These are phyloP conservation scores for Malassezia caprae DNA, from an alignment of 1,284 basidiomycete species.

Conservation along the genomic window DNA sequence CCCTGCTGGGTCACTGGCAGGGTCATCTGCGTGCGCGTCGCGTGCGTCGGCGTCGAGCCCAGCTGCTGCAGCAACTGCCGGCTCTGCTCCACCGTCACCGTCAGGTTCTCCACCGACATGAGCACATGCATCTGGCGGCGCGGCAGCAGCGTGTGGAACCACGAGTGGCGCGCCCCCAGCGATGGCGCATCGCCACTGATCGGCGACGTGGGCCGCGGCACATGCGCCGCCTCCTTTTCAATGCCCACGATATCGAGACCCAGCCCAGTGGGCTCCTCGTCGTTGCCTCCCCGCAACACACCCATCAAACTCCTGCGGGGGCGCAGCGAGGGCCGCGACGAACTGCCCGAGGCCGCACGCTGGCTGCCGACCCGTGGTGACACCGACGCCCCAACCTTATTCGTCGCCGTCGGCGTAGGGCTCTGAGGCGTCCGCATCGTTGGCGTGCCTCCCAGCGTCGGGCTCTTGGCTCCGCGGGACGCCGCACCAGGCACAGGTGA, in stretches of 20 bases:
- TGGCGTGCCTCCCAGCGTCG: neutral
- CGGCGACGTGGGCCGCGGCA: slow-evolving; percentile 1
- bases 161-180: slow-evolving; percentile 57
- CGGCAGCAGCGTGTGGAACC: slow-evolving; percentile 81
- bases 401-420: neutral
- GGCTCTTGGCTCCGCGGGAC: neutral
- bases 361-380: neutral
- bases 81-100: slow-evolving; percentile 59
- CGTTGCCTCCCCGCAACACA: neutral
- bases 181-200: slow-evolving; percentile 9
- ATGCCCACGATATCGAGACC: slow-evolving; percentile 2
- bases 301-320: slow-evolving; percentile 4
- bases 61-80: slow-evolving; percentile 57
- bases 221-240: neutral
- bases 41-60: slow-evolving; percentile 11
- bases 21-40: slow-evolving; percentile 2
- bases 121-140: slow-evolving; percentile 58
- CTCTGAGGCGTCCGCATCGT: neutral
- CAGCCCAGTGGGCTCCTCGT: slow-evolving; percentile 1
- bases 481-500: neutral
- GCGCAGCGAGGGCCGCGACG: neutral
- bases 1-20: slow-evolving; percentile 25
- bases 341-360: neutral
- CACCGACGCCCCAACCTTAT: neutral
- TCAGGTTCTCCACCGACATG: slow-evolving; percentile 52